Conservation (phyloP, 2,329 filamentous ascomycete species). For the Parastagonospora avenae region DNA sequence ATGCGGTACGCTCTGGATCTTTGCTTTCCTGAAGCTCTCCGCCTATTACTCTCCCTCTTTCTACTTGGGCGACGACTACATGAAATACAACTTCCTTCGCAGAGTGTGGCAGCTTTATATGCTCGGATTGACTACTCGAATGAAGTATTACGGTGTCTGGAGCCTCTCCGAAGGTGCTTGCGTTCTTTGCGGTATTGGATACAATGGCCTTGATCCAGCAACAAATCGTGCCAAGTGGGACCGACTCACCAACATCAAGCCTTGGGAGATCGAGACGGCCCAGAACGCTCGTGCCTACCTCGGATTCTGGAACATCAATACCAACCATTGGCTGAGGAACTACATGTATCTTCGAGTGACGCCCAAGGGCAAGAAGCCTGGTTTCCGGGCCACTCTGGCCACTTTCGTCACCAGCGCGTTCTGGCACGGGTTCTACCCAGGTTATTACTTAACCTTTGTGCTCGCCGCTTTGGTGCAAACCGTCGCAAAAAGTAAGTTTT, state of each 20-base stretch:
- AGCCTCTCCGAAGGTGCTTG: slow-evolving; percentile 90
- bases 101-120: slow-evolving; percentile 83
- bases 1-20: slow-evolving; percentile 77
- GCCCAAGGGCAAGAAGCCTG: slow-evolving; percentile 92
- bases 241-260: slow-evolving; percentile 85
- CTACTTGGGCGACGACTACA: slow-evolving; percentile 69
- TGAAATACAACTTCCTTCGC: slow-evolving; percentile 69
- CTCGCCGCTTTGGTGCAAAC: slow-evolving; percentile 92
- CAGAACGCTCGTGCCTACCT: slow-evolving; percentile 94
- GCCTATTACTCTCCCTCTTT: slow-evolving; percentile 67
- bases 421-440: slow-evolving; percentile 98
- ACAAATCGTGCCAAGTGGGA: slow-evolving; percentile 90
- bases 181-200: slow-evolving; percentile 90
- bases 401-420: slow-evolving; percentile 94
- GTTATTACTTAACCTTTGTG: slow-evolving; percentile 91
- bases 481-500: slow-evolving; percentile 83
- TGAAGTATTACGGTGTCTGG: slow-evolving; percentile 99
- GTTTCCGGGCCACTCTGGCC: slow-evolving; percentile 90
- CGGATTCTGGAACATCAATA: slow-evolving; percentile 97
- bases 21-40: slow-evolving; percentile 75
- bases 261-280: slow-evolving; percentile 82
- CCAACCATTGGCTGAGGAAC: slow-evolving; percentile 94
- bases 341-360: slow-evolving; percentile 96
- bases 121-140: slow-evolving; percentile 78
- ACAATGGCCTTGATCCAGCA: slow-evolving; percentile 85